Base-by-base conservation (phyloP, 805 yeast genomes). In the Teunomyces aglyptinius region DNA sequence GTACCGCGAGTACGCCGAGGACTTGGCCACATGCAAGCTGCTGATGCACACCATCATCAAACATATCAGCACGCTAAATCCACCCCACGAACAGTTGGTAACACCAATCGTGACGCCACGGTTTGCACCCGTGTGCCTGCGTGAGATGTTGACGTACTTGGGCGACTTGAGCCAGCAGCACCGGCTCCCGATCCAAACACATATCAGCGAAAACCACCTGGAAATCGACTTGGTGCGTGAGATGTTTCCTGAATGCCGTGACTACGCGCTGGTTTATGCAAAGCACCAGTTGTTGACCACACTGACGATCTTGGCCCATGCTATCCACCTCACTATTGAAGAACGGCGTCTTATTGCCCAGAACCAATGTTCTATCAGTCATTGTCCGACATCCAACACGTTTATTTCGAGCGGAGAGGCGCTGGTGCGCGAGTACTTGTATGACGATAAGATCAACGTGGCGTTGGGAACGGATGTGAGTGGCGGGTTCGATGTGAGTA, bases 341-440 rank as follows among this genome's bases (percentile, higher is more conserved):
- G 99, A 92, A 63, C 72, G 82, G 35, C 65, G 75, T 13, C 49
- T 86, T 16, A 72, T 94, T 38, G 75, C 73, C 50, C 51, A 57
- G 13, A 76, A 78, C 16, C 67, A 78, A 5, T 70, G 89, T 27
- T 95, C 97, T 10, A 80, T 92, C 13, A 78, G 96, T 4, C 98
- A 94, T 65, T 92, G 99, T 68, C 99, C 99, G 2, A 81, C 89
- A 8, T 87, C 96, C 13, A 92, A 92, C 63, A 82, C 96, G 1
- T 82, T 94, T 13, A 76, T 92, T 47, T 83, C 96, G 0, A 85
- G 95, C 8, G 99, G 99, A 13, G 95, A 89, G 64, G 91, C 96
- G 6, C 85, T 89, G 81, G 92, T 8, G 77, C 85, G 54, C 52
- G 62, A 24, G 47, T 77, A 83, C 74, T 67, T 89, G 35, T 69